Evolutionary conservation across 2,329 filamentous ascomycete genomes (phyloP), one percentile per base, ranked within the genome.

Genomic region (Cytospora leucostoma): DNA sequence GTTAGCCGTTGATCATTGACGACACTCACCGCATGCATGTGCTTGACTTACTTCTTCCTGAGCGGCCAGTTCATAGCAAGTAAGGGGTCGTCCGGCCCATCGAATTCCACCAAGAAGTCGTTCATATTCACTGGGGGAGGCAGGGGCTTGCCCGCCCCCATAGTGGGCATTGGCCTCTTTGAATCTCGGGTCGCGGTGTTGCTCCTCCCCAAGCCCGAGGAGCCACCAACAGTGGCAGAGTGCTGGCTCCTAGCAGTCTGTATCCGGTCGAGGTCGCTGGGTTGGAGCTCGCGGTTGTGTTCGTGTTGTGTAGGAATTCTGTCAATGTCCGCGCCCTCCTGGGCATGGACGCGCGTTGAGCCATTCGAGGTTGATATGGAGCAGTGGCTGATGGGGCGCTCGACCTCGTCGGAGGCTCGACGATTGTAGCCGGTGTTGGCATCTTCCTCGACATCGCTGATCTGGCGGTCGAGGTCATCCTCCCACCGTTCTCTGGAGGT

Each of bases 61-160:
- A 90, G 71, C 0, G 90, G 83, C 93, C 93, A 97, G 74, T 97
- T 97, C 77, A 94, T 90, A 1, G 92, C 89, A 75, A 96, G 92
- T 65, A 93, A 72, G 2, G 92, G 92, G 71, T 97, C 93, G 67
- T 93, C 83, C 1, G 87, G 88, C 0, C 92, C 93, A 69, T 93
- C 89, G 71, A 96, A 97, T 74, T 92, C 90, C 51, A 93, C 90
- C 0, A 93, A 89, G 71, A 93, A 94, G 67, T 91, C 86, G 70
- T 93, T 90, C 69, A 83, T 81, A 15, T 87, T 85, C 50, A 93
- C 73, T 0, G 78, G 80, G 4, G 90, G 90, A 3, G 91, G 91
- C 70, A 86, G 92, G 0, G 87, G 81, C 76, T 92, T 93, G n/a
- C 88, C 89, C 61, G 80, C 86, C 40, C 90, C 90, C 73, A 93